These are phyloP conservation scores for Aspergillus pseudoglaucus DNA, from an alignment of 2,329 filamentous ascomycete species.

Conservation along the genomic window DNA sequence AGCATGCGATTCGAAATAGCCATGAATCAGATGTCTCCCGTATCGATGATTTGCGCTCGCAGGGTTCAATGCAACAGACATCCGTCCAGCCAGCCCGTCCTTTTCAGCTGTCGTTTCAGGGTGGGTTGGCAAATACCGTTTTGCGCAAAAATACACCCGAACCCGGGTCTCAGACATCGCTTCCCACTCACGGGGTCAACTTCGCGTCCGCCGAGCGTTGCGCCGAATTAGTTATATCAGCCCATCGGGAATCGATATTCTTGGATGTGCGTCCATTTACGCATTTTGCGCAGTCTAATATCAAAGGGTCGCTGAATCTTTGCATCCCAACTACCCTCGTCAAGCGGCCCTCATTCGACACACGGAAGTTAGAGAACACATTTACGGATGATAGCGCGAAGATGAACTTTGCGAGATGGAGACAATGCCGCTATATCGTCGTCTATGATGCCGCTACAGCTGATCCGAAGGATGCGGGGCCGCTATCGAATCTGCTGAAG, in stretches of 20 bases:
- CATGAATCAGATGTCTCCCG: background rate
- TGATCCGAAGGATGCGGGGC: conserved; percentile 71
- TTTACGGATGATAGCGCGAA: conserved; percentile 68
- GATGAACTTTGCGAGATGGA: conserved; percentile 70
- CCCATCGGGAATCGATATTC: conserved; percentile 55
- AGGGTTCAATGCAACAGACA: background rate
- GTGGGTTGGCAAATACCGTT: background rate
- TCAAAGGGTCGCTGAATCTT: conserved; percentile 76
- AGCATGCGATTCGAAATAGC: background rate
- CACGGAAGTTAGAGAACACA: conserved; percentile 79
- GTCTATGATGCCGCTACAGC: conserved; percentile 78
- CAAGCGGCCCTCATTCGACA: conserved; percentile 83
- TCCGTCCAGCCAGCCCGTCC: background rate
- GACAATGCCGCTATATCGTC: conserved; percentile 65
- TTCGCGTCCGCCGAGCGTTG: conserved; percentile 53
- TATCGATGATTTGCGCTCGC: background rate
- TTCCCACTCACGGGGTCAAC: conserved; percentile 38
- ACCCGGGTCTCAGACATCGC: conserved; percentile 3
- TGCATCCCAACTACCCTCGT: conserved; percentile 92
- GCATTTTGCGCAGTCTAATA: conserved; percentile 68
- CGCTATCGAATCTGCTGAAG: conserved; percentile 80
- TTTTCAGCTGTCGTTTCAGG: background rate
- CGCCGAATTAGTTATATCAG: conserved; percentile 50
- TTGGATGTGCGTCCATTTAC: conserved; percentile 83
- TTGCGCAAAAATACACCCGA: background rate